These are phyloP conservation scores for Podila horticola DNA, from an alignment of 192 early-diverging fungal genomes.

Conservation along the genomic window DNA sequence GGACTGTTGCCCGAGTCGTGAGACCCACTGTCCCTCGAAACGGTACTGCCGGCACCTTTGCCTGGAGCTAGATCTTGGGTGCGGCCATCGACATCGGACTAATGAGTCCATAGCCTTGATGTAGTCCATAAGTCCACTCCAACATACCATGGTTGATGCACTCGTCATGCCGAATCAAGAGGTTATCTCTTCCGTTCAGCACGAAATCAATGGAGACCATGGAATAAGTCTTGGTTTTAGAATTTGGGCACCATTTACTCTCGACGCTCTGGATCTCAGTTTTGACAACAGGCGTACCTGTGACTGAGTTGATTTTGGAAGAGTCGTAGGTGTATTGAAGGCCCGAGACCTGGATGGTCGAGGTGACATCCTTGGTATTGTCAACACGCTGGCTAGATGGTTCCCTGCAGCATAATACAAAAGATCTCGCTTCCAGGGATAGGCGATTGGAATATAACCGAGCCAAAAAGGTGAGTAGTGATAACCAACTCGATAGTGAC, in stretches of 20 bases:
- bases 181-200: slow-evolving; percentile 61
- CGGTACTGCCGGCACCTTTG: neutral
- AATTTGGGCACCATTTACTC: slow-evolving; percentile 7
- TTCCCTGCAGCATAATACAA: slow-evolving; percentile 56
- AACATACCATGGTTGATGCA: slow-evolving; percentile 12
- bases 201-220: slow-evolving; percentile 65
- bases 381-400: slow-evolving; percentile 19
- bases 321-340: slow-evolving; percentile 52
- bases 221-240: slow-evolving; percentile 44
- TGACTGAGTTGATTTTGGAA: slow-evolving; percentile 4
- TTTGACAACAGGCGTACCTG: slow-evolving; percentile 17
- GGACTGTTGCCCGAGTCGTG: neutral
- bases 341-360: slow-evolving; percentile 66
- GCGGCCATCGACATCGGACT: slow-evolving; percentile 17
- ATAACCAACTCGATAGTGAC: slow-evolving; percentile 63
- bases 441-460: slow-evolving; percentile 53
- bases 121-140: slow-evolving; percentile 34
- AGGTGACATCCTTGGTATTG: slow-evolving; percentile 48
- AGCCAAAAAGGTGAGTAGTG: slow-evolving; percentile 68
- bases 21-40: neutral
- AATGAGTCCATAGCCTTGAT: slow-evolving; percentile 7
- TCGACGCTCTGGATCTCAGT: slow-evolving; percentile 56
- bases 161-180: neutral
- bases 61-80: slow-evolving; percentile 12
- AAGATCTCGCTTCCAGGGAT: slow-evolving; percentile 61